Percentiles rank a stretch among this genome's conserved stretches.
Conservation (phyloP, 1,139 yeast species). For the Geotrichum klebahnii region DNA sequence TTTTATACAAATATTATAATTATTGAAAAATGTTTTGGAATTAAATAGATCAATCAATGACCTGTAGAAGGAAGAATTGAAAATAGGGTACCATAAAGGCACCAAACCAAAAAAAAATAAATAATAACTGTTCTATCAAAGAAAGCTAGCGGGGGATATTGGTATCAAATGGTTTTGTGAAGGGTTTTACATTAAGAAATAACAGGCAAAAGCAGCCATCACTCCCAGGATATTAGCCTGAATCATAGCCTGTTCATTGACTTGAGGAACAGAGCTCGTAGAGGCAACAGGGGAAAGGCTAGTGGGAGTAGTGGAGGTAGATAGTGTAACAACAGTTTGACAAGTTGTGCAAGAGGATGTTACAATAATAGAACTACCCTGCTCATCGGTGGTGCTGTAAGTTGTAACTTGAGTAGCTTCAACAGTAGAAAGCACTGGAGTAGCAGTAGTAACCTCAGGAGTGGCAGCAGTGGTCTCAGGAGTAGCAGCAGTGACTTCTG, state of each 20-base stretch:
- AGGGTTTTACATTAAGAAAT: slow-evolving; percentile 2
- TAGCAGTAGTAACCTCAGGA: no score
- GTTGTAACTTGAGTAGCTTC: no score
- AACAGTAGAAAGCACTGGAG: no score
- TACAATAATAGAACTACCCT: no score
- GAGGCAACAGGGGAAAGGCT: not conserved
- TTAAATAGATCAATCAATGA: not conserved
- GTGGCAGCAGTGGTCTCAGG: not conserved
- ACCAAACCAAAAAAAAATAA: no score
- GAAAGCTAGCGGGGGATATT: not conserved
- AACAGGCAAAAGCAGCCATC: not conserved
- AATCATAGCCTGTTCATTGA: slow-evolving; percentile 8
- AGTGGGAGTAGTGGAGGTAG: no score
- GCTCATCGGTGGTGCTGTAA: no score
- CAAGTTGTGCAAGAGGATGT: no score
- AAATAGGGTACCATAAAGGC: not conserved
- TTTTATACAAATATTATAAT: not conserved
- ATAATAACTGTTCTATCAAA: no score
- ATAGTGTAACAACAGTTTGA: no score
- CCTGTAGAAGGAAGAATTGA: not conserved
- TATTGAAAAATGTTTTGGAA: not conserved
- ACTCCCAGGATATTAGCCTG: slow-evolving; percentile 5
- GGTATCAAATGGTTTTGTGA: not conserved
- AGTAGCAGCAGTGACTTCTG: not conserved
- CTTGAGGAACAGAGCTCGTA: slow-evolving; percentile 2